Evolutionary conservation across 257 asterid genomes (phyloP).

Genomic region (Avicennia marina): DNA sequence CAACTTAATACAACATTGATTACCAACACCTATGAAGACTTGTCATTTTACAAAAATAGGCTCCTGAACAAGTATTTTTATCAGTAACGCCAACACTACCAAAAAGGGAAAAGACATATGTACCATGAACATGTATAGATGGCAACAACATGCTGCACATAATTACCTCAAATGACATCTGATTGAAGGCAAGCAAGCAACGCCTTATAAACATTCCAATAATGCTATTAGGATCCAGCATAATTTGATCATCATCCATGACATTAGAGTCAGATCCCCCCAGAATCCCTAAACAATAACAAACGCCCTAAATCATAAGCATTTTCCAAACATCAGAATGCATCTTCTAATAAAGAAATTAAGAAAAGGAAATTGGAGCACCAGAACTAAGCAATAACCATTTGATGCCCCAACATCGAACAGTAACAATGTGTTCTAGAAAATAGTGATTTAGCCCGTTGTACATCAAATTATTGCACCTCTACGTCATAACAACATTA

Average conservation of each 20-base stretch:
- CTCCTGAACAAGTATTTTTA: no score
- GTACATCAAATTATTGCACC: not conserved
- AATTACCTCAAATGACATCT: slow-evolving; percentile 82
- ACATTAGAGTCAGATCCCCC: slow-evolving; percentile 60
- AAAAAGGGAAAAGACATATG: not conserved
- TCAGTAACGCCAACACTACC: not conserved
- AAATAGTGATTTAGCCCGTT: no score
- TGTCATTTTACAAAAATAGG: no score
- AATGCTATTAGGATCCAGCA: slow-evolving; percentile 79
- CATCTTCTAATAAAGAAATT: not conserved
- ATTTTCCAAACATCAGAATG: not conserved
- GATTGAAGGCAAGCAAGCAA: slow-evolving; percentile 80
- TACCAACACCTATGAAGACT: no score
- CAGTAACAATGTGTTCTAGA: no score
- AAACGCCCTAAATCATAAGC: not conserved
- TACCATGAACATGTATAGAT: not conserved
- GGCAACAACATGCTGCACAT: not conserved
- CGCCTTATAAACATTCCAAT: slow-evolving; percentile 78
- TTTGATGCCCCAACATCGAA: no score
- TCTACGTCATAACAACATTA: no score
- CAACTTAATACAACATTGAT: no score
- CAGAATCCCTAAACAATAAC: slow-evolving; percentile 49
- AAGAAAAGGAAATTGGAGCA: not conserved
- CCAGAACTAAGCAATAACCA: no score
- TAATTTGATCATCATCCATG: slow-evolving; percentile 84